phyloP scores from a whole-genome alignment of 306 rosid genomes.

The Quercus glauca region DNA sequence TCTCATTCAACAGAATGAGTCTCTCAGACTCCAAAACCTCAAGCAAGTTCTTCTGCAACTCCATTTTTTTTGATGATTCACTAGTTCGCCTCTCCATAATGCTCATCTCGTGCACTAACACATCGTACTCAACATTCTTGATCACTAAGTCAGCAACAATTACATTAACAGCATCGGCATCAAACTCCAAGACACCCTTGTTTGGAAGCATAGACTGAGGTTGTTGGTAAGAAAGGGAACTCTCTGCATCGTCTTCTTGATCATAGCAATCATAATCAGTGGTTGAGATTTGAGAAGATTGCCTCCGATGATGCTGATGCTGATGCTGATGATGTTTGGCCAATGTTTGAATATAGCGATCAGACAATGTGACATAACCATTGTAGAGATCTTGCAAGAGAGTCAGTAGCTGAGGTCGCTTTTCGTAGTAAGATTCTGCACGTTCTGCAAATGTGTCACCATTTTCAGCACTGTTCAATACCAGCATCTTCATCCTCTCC shows the following conservation, averaged over 20 bases:
- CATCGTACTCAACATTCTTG: slow-evolving; percentile 64
- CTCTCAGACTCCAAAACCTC: slow-evolving; percentile 96
- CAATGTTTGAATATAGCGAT: slow-evolving; percentile 64
- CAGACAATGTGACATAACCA: slow-evolving; percentile 75
- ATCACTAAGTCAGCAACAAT: slow-evolving; percentile 71
- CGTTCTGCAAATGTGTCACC: slow-evolving; percentile 85
- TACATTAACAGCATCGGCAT: slow-evolving; percentile 19
- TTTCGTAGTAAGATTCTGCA: slow-evolving; percentile 82
- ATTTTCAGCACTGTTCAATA: slow-evolving; percentile 26
- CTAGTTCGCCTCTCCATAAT: slow-evolving; percentile 47
- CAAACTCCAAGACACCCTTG: slow-evolving; percentile 17
- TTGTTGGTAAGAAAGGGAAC: slow-evolving; percentile 71
- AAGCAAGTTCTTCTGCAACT: slow-evolving; percentile 76
- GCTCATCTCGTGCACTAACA: slow-evolving; percentile 53
- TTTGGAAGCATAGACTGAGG: slow-evolving; percentile 3
- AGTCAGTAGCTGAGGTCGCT: slow-evolving; percentile 79
- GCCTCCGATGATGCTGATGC: slow-evolving; percentile 26
- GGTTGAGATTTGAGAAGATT: slow-evolving; percentile 56
- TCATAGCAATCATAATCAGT: slow-evolving; percentile 42
- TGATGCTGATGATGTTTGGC: slow-evolving; percentile 37
- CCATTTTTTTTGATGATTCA: slow-evolving; percentile 69
- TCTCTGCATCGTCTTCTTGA: slow-evolving; percentile 65
- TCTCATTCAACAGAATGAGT: slow-evolving; percentile 75
- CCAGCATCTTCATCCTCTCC: slow-evolving; percentile 69
- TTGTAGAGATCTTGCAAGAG: slow-evolving; percentile 81